These are phyloP conservation scores for Trametes elegans DNA, from an alignment of 768 basidiomycete species.

Conservation along the genomic window DNA sequence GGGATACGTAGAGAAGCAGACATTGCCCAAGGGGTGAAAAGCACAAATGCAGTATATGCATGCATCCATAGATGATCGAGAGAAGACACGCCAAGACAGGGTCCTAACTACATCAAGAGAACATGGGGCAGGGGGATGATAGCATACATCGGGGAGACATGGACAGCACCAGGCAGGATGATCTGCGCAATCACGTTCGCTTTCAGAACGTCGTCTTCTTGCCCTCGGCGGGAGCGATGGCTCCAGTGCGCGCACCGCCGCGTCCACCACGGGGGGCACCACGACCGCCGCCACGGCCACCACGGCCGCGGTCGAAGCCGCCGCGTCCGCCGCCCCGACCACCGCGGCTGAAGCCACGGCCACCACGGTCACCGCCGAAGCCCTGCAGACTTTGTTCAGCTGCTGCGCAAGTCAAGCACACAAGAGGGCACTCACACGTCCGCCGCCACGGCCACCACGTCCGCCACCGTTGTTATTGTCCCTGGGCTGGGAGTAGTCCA, in stretches of 20 bases:
- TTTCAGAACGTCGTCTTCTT: constrained; percentile 60
- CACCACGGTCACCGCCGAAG: constrained; percentile 39
- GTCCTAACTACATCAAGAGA: constrained; percentile 9
- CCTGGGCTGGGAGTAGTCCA: constrained; percentile 87
- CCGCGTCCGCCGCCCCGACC: constrained; percentile 39
- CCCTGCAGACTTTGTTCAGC: not conserved
- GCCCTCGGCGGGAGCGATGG: constrained; percentile 61
- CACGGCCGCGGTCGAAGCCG: constrained; percentile 38
- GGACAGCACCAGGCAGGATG: not conserved
- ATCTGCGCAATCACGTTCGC: not conserved
- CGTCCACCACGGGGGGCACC: constrained; percentile 43
- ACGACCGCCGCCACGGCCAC: constrained; percentile 37
- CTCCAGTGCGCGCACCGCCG: constrained; percentile 56
- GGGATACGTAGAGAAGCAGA: too few species aligned
- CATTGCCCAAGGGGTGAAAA: too few species aligned
- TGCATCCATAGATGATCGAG: constrained; percentile 3
- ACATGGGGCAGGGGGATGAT: constrained; percentile 6
- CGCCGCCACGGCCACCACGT: constrained; percentile 37
- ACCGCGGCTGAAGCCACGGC: constrained; percentile 38
- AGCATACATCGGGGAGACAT: not conserved
- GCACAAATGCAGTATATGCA: too few species aligned
- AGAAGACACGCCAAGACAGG: not conserved
- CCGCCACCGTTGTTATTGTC: constrained; percentile 56
- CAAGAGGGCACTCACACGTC: constrained; percentile 22
- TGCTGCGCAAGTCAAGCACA: not conserved